A percentile compares a stretch with the other conserved stretches of the same genome.
These are phyloP conservation scores for Metschnikowia hibisci DNA, from an alignment of 805 yeast species.

Conservation along the genomic window DNA sequence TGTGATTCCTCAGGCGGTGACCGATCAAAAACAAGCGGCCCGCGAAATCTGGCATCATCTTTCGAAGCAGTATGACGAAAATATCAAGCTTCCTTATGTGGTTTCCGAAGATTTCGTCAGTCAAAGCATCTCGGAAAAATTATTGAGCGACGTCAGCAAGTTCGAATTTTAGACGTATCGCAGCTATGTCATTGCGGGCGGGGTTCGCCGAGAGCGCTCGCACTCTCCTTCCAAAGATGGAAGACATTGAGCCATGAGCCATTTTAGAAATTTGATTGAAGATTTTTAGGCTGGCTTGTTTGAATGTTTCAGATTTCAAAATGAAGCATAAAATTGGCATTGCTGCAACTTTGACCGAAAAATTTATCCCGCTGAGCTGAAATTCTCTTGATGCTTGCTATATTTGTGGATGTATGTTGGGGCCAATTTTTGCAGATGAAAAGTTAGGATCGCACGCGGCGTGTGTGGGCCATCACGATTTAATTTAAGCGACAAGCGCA, in stretches of 20 bases:
- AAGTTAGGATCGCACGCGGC: background rate
- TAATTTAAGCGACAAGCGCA: slow-evolving; percentile 1
- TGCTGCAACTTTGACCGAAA: too few relatives aligned
- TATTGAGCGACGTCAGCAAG: slow-evolving; percentile 8
- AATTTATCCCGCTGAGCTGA: too few relatives aligned
- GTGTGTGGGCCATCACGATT: too few relatives aligned
- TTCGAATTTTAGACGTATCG: background rate
- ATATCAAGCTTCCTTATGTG: slow-evolving; percentile 29
- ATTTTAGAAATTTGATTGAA: too few relatives aligned
- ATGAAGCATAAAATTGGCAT: too few relatives aligned
- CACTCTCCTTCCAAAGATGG: too few relatives aligned
- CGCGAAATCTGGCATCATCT: slow-evolving; percentile 9
- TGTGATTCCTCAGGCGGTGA: slow-evolving; percentile 24
- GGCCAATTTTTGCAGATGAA: too few relatives aligned
- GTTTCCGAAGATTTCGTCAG: slow-evolving; percentile 32
- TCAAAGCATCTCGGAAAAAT: slow-evolving; percentile 12
- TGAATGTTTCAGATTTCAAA: too few relatives aligned
- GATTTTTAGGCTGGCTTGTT: too few relatives aligned
- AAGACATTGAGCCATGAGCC: too few relatives aligned
- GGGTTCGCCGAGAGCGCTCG: background rate
- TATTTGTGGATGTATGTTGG: too few relatives aligned
- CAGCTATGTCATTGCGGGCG: background rate
- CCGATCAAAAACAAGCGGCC: slow-evolving; percentile 4
- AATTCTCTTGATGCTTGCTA: too few relatives aligned
- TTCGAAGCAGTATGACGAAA: slow-evolving; percentile 13